Evolutionary conservation across 768 basidiomycete genomes (phyloP), one percentile per base, ranked within the genome.

Genomic region (Nevesoporus exiguus): DNA sequence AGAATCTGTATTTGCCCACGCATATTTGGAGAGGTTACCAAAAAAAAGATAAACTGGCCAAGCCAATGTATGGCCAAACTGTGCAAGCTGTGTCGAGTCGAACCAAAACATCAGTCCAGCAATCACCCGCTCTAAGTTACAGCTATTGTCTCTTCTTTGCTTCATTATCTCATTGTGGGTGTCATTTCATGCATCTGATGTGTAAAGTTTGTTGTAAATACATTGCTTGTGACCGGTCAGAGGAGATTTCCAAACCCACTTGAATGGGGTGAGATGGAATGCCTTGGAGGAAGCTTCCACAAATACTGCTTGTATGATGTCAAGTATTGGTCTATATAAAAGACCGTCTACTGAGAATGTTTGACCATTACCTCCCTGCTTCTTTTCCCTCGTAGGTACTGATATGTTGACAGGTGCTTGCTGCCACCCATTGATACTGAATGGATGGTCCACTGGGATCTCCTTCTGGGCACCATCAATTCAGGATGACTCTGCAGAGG

Each of bases 31-130:
- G 13, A 41, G 40, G 36, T 37, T 37, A 10, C 36, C 36, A 10
- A 37, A 37, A 17, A 37, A 37, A n/a, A 37, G 36, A n/a, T 41
- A 41, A 24, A 41, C 6, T 5, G 61, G 31, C 51, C 65, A 69
- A 1, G 51, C 51, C 5, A 57, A 59, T 11, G 60, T 40, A 19
- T 58, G 52, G 1, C 57, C 52, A 34, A 61, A 59, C 29, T 56
- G 52, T 10, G 52, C 41, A 1, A 59, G 54, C 2, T 42, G 52
- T 1, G 59, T 64, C 0, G 50, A 39, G 41, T 64, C 61, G 56
- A 13, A 8, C 51, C 56, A 22, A 9, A 66, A 45, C 61, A 66
- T 65, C 0, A 66, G 17, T 0, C 52, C 49, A 0, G 54, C 57
- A 2, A 66, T 17, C 0, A 63, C 63, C 17, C 58, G 36, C 30